Evolutionary conservation across 495 filamentous ascomycete genomes (phyloP).

Genomic region (Xylaria curta): DNA sequence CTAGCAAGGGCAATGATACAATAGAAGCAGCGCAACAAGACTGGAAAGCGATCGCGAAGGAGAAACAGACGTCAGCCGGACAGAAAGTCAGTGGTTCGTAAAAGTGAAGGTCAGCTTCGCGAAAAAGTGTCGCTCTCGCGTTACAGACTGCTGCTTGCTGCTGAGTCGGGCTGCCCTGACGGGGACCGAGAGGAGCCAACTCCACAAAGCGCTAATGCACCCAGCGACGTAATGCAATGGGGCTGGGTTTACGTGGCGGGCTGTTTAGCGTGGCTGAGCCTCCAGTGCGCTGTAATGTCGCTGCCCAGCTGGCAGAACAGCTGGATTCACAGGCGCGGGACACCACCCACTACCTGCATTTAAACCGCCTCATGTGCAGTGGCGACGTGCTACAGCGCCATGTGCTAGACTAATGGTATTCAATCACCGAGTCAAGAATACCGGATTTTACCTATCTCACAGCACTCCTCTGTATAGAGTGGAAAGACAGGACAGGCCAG

Average conservation of each 20-base stretch:
- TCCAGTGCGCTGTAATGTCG: conserved; percentile 10
- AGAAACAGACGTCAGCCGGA: conserved; percentile 3
- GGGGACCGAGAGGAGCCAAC: conserved; percentile 22
- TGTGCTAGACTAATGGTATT: background rate
- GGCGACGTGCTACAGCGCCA: conserved; percentile 4
- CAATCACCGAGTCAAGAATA: background rate
- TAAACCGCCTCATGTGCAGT: conserved; percentile 11
- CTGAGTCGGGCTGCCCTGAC: conserved; percentile 18
- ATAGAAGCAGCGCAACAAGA: conserved; percentile 11
- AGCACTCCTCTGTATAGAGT: background rate
- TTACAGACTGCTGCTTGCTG: conserved; percentile 4
- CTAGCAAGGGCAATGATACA: background rate
- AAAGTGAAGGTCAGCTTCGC: conserved; percentile 23
- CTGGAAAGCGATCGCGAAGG: conserved; percentile 8
- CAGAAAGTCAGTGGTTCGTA: conserved; percentile 6
- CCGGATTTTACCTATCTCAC: background rate
- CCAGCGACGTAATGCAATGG: conserved; percentile 43
- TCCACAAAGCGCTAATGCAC: conserved; percentile 35
- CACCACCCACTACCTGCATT: conserved; percentile 5
- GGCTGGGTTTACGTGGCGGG: conserved; percentile 36
- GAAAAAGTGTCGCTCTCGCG: conserved; percentile 21
- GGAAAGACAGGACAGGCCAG: background rate
- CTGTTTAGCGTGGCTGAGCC: conserved; percentile 26
- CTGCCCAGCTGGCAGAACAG: conserved; percentile 19
- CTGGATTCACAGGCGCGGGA: background rate